Evolutionary conservation across 352 stramenopile species (phyloP).

Genomic region (Phytophthora hybrid): DNA sequence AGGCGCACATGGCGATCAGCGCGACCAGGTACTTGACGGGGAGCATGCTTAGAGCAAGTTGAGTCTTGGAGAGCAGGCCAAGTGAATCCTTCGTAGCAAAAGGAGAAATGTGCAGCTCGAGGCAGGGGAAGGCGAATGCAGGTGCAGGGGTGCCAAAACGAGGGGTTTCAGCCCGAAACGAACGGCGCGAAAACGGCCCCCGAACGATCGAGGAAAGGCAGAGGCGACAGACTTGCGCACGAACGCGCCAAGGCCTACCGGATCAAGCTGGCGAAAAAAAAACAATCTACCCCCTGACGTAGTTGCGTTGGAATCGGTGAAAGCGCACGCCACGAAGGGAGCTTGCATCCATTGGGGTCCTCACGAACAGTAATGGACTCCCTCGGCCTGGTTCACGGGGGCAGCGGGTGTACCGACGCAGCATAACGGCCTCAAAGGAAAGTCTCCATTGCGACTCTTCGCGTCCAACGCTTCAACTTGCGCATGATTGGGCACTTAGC

Average conservation of each 20-base stretch:
- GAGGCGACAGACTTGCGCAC: background rate
- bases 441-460: background rate
- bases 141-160: background rate
- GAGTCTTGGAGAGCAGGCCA: slow-evolving; percentile 18
- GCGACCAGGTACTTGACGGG: slow-evolving; percentile 43
- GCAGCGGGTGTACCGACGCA: no score
- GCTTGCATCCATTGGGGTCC: background rate
- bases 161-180: slow-evolving; percentile 8
- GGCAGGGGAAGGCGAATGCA: background rate
- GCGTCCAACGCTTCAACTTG: background rate
- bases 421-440: background rate
- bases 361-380: background rate
- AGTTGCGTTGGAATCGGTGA: background rate
- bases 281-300: background rate
- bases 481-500: background rate
- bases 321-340: background rate
- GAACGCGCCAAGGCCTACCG: background rate
- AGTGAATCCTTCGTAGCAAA: slow-evolving; percentile 39
- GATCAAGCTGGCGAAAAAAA: background rate
- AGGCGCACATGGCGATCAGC: slow-evolving; percentile 32
- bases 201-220: slow-evolving; percentile 40
- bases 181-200: slow-evolving; percentile 12
- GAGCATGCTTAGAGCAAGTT: slow-evolving; percentile 25
- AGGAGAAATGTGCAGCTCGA: slow-evolving; percentile 33
- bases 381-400: background rate